Evolutionary conservation across 139 green algal species (phyloP).

Genomic region (Asterochloris sp.): DNA sequence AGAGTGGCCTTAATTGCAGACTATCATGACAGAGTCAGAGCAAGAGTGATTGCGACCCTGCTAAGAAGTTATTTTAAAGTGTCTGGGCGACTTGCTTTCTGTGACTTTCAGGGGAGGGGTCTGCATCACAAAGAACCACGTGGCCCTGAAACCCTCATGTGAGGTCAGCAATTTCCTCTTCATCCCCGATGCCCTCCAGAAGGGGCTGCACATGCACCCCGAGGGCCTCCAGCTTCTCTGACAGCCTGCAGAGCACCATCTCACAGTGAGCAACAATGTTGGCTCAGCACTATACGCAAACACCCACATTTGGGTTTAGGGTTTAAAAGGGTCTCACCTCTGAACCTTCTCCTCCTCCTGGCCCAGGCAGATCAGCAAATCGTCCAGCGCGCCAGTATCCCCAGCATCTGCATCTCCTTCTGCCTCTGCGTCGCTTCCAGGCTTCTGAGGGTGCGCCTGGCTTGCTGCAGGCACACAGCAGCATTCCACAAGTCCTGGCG

Average conservation of each 20-base stretch:
- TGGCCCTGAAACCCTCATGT: no score
- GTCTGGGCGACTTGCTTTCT: no score
- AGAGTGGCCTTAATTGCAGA: no score
- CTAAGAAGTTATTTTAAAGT: no score
- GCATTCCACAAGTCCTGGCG: not conserved
- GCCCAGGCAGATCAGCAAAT: conserved; percentile 85
- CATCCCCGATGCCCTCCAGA: conserved; percentile 32
- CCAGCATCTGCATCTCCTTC: conserved; percentile 2
- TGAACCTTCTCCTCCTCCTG: conserved; percentile 56
- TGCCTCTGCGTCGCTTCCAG: not conserved
- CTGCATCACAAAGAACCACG: no score
- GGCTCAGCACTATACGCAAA: not conserved
- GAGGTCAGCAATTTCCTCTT: conserved; percentile 28
- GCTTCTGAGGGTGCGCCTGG: no score
- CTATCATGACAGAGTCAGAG: no score
- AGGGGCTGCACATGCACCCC: conserved; percentile 68
- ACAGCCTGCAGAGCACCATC: conserved; percentile 33
- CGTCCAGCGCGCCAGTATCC: conserved; percentile 52
- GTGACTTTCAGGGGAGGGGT: no score
- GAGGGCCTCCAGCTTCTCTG: conserved; percentile 40
- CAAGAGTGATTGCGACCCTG: no score
- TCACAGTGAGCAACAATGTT: conserved; percentile 65
- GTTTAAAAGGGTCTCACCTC: conserved; percentile 14
- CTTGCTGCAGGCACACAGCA: not conserved
- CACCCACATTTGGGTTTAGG: not conserved